Evolutionary conservation across 805 yeast genomes (phyloP).

Genomic region (Ogataea sp.): DNA sequence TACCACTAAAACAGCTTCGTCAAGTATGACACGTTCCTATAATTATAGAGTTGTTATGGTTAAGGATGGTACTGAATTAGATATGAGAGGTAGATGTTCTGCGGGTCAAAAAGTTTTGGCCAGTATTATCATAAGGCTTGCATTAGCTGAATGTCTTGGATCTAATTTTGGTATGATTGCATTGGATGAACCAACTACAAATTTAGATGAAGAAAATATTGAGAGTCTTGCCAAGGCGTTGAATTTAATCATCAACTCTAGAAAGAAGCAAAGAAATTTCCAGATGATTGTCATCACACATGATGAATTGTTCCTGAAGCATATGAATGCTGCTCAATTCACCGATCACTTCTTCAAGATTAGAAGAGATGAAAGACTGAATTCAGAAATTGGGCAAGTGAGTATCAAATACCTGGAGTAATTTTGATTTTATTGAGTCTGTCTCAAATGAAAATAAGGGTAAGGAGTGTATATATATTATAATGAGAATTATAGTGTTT

Average conservation of each 20-base stretch:
- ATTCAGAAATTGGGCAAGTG: conserved; percentile 52
- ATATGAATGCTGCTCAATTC: conserved; percentile 78
- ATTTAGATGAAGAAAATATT: conserved; percentile 82
- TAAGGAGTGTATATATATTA: too few relatives aligned
- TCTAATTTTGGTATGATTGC: conserved; percentile 93
- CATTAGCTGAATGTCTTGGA: conserved; percentile 94
- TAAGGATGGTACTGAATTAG: conserved; percentile 84
- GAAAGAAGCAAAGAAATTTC: conserved; percentile 78
- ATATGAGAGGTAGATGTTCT: conserved; percentile 97
- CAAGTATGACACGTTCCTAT: conserved; percentile 51
- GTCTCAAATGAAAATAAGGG: too few relatives aligned
- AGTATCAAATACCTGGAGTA: conserved; percentile 15
- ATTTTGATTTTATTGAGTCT: too few relatives aligned
- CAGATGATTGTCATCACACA: conserved; percentile 95
- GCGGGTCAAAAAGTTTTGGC: conserved; percentile 97
- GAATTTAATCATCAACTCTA: conserved; percentile 60
- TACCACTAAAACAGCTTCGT: conserved; percentile 21
- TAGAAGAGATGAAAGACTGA: conserved; percentile 71
- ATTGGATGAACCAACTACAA: conserved; percentile 96
- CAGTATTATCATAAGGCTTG: conserved; percentile 81
- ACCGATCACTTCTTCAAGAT: conserved; percentile 84
- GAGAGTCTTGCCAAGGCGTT: conserved; percentile 81
- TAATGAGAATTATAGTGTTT: too few relatives aligned
- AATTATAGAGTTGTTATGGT: conserved; percentile 94
- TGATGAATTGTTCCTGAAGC: conserved; percentile 81